These are phyloP conservation scores for Plasmodium ovale DNA, from an alignment of 169 alveolate genomes.

Conservation along the genomic window DNA sequence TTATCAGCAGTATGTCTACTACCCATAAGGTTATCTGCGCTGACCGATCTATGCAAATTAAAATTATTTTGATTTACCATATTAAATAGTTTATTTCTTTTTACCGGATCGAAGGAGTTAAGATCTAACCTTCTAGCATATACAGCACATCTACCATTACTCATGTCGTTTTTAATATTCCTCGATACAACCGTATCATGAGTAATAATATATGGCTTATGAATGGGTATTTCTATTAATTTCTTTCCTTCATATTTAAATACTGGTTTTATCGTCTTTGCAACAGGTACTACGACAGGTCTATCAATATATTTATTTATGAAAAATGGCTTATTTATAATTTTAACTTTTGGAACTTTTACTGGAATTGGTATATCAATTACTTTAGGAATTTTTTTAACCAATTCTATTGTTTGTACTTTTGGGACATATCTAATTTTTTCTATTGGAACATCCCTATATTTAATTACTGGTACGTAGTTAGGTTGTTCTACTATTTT, in stretches of 20 bases:
- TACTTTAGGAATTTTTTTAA: slow-evolving; percentile 81
- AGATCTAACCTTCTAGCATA: slow-evolving; percentile 47
- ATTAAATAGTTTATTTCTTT: slow-evolving; percentile 38
- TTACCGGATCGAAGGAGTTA: slow-evolving; percentile 32
- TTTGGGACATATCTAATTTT: slow-evolving; percentile 84
- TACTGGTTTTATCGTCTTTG: slow-evolving; percentile 81
- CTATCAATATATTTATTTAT: slow-evolving; percentile 84
- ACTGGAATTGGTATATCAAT: slow-evolving; percentile 86
- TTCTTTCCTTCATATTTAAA: slow-evolving; percentile 82
- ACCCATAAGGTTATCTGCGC: slow-evolving; percentile 19
- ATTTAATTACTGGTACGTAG: slow-evolving; percentile 82
- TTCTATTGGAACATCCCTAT: slow-evolving; percentile 86
- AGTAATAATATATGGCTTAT: slow-evolving; percentile 84
- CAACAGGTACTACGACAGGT: slow-evolving; percentile 85
- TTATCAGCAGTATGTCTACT: neutral
- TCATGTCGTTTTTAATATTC: slow-evolving; percentile 29
- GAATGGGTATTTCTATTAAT: slow-evolving; percentile 83
- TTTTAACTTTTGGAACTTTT: slow-evolving; percentile 81
- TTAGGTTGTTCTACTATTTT: slow-evolving; percentile 84
- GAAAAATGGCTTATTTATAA: slow-evolving; percentile 81
- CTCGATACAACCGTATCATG: slow-evolving; percentile 80
- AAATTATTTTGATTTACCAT: slow-evolving; percentile 33
- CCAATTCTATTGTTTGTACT: slow-evolving; percentile 81
- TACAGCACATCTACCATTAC: slow-evolving; percentile 49
- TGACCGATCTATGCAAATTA: slow-evolving; percentile 49